Percentiles rank a stretch among this genome's conserved stretches.
These are phyloP conservation scores for Talinum fruticosum DNA, from an alignment of 148 eudicot genomes.

Conservation along the genomic window DNA sequence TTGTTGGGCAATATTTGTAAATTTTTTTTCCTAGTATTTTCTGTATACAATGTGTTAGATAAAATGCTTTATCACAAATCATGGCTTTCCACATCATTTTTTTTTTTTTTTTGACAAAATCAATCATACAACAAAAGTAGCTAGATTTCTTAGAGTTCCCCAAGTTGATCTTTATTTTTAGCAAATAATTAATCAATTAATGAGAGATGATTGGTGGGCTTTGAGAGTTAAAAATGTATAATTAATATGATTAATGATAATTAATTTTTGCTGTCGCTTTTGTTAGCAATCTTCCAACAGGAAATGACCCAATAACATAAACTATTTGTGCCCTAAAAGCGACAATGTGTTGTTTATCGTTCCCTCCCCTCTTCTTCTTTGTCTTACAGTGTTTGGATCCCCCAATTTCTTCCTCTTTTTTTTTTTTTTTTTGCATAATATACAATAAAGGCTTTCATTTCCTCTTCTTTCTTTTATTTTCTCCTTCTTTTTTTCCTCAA, in stretches of 20 bases:
- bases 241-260: not conserved
- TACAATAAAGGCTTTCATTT: not conserved
- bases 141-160: not conserved
- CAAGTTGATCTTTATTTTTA: not conserved
- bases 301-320: not conserved
- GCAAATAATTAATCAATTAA: not conserved
- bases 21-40: too few species aligned
- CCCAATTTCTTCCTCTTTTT: too few species aligned
- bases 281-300: slow-evolving; percentile 1
- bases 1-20: too few species aligned
- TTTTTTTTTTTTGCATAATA: too few species aligned
- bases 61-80: not conserved
- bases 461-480: not conserved
- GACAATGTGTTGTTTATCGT: not conserved
- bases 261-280: not conserved
- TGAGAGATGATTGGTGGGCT: not conserved
- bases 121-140: too few species aligned
- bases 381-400: not conserved
- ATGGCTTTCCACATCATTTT: not conserved
- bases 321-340: not conserved
- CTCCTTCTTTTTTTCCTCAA: not conserved
- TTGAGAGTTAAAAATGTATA: not conserved
- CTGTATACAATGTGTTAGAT: not conserved
- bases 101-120: too few species aligned
- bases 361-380: not conserved